Percentiles rank a stretch among this genome's conserved stretches.
Evolutionary conservation across 2,329 filamentous ascomycete genomes (phyloP).

Genomic region (Aureobasidium sp.): DNA sequence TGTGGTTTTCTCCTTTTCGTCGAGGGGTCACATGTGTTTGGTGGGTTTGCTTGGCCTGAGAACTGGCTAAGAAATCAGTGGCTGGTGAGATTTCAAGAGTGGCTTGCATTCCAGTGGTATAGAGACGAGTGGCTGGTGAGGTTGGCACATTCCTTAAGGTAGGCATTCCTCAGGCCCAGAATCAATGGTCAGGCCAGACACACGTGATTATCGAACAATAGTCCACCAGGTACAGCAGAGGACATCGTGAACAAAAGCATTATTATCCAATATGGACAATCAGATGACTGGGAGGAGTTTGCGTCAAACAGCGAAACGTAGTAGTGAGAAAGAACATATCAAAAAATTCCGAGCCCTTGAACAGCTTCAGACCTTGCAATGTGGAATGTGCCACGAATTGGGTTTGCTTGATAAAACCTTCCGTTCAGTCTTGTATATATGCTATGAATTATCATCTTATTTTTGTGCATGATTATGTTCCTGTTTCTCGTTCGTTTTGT

Average conservation of each 20-base stretch:
- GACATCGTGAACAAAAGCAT: neutral
- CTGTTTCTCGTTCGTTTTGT: neutral
- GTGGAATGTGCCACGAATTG: no score
- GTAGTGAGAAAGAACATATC: neutral
- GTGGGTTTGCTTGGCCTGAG: neutral
- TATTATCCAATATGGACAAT: neutral
- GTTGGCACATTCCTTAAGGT: neutral
- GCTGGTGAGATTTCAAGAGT: neutral
- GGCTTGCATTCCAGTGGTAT: constrained; percentile 15
- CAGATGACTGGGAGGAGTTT: no score
- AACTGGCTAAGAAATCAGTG: neutral
- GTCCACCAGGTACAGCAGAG: neutral
- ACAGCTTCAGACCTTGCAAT: no score
- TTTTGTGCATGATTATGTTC: neutral
- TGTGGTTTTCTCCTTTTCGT: constrained; percentile 7
- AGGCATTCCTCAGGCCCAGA: neutral
- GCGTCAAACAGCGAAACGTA: neutral
- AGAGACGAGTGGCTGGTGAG: neutral
- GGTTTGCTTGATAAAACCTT: no score
- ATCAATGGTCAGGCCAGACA: neutral
- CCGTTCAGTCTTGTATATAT: no score
- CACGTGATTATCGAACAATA: constrained; percentile 1
- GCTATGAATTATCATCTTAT: neutral
- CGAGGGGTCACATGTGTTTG: constrained; percentile 9
- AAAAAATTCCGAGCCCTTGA: neutral